Base-by-base conservation (phyloP, 2,329 filamentous ascomycete genomes). In the Ophiocordyceps camponoti-rufipedis region DNA sequence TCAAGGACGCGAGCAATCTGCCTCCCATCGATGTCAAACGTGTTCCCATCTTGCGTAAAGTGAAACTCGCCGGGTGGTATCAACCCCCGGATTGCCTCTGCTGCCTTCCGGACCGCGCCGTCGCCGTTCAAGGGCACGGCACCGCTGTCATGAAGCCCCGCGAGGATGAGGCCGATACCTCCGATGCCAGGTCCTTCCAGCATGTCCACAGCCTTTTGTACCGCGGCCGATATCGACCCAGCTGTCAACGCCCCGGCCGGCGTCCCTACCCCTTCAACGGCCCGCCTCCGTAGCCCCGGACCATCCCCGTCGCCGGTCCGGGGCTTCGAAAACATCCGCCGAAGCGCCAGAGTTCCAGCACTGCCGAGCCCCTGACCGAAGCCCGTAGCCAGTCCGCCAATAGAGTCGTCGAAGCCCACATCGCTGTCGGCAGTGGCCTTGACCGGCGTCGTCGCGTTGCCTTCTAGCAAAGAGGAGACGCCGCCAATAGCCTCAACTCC, bases 351-450 rank as follows among this genome's bases (percentile, higher is more conserved):
- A 2, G 61, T 55, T 6, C 56, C 60, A 32, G 62, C 56, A 3
- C 55, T 56, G 0, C 60, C 59, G 4, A 63, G 50, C 0, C 62
- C 61, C 18, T 55, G 54, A 8, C 60, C 62, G 28, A 64, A 58
- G 0, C 61, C 61, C 16, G 54, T 53, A 0, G 60, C 58, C 11
- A 57, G 60, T 12, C 62, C 62, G 14, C 54, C 55, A 16, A 62
- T 48, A 1, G 58, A 56, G 47, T 64, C 62, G 46, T 65, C 52
- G 29, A 62, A 63, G 4, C 46, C 44, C 6, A 61, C 47, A 18
- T 52, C 56, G 19, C 51, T 53, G 10, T 57, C 53, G 1, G 52
- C 47, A 23, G 55, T 18, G 0, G 48, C n/a, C 5, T 14, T 47
- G 1, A 45, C 31, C 0, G 55, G 54, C 35, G 49, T 46, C 12